Percentiles rank a stretch among this genome's conserved stretches.
Evolutionary conservation across 441 rosid genomes (phyloP).

Genomic region (Hypseocharis bilobata): DNA sequence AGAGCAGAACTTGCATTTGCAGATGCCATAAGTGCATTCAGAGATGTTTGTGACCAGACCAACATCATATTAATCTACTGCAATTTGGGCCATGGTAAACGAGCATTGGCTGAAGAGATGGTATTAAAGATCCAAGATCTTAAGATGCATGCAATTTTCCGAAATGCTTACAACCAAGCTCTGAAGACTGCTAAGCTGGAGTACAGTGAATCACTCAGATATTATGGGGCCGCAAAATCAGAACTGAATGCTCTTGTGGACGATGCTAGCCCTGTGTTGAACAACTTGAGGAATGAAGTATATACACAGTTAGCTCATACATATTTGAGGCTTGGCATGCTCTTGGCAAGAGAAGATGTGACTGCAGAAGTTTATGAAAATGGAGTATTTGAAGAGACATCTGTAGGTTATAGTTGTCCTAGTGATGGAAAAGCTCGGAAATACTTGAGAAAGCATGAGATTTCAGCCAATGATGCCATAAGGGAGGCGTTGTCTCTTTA

Average conservation of each 20-base stretch:
- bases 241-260: conserved; percentile 40
- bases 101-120: conserved; percentile 89
- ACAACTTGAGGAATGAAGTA: conserved; percentile 54
- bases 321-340: conserved; percentile 79
- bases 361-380: conserved; percentile 49
- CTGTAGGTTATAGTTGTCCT: conserved; percentile 16
- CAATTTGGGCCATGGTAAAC: conserved; percentile 84
- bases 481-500: conserved; percentile 71
- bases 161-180: conserved; percentile 45
- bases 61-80: conserved; percentile 69
- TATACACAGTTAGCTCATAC: conserved; percentile 77
- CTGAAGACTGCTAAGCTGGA: conserved; percentile 57
- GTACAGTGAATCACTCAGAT: conserved; percentile 61
- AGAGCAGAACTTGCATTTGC: conserved; percentile 73
- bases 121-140: conserved; percentile 52
- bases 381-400: conserved; percentile 31
- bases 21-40: conserved; percentile 68
- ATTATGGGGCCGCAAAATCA: conserved; percentile 67
- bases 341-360: conserved; percentile 60
- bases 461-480: conserved; percentile 84
- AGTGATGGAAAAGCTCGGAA: conserved; percentile 30
- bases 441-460: conserved; percentile 47
- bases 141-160: conserved; percentile 36
- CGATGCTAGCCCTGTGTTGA: conserved; percentile 32
- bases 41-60: conserved; percentile 64